Conservation (phyloP, 179 eudicot species). For the Vitellaria paradoxa region DNA sequence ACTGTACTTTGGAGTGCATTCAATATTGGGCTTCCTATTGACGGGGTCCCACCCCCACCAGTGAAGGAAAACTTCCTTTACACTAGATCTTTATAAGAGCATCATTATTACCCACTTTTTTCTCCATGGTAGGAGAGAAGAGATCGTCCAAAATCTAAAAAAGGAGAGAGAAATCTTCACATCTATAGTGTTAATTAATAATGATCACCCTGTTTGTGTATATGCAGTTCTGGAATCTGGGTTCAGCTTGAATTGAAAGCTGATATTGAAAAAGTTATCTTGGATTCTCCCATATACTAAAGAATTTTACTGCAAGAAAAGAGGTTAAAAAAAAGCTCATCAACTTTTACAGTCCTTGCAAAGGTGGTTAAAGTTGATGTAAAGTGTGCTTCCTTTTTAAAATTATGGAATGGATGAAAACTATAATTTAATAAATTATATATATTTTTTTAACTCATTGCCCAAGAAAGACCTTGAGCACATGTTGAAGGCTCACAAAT, state of each 20-base stretch:
- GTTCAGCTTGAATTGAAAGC: background rate
- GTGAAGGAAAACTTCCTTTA: background rate
- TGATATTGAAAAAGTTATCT: background rate
- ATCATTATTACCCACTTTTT: background rate
- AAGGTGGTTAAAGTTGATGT: background rate
- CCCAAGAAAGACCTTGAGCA: too few relatives aligned
- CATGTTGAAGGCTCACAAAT: too few relatives aligned
- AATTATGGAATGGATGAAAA: background rate
- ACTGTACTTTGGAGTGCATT: background rate
- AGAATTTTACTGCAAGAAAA: constrained; percentile 1
- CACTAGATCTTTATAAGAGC: background rate
- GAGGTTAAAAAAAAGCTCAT: background rate
- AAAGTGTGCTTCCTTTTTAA: background rate
- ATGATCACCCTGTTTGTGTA: constrained; percentile 1
- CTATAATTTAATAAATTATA: background rate
- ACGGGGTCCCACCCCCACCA: background rate
- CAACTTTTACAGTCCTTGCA: background rate
- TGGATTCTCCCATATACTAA: background rate
- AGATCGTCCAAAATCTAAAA: too few relatives aligned
- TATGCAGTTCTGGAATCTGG: background rate
- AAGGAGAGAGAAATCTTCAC: background rate
- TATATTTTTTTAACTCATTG: background rate
- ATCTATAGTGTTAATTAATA: background rate
- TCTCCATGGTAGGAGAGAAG: background rate
- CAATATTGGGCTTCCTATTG: too few relatives aligned